Evolutionary conservation across 495 filamentous ascomycete genomes (phyloP), one percentile per base, ranked within the genome.

Genomic region (Xylaria bambusicola): DNA sequence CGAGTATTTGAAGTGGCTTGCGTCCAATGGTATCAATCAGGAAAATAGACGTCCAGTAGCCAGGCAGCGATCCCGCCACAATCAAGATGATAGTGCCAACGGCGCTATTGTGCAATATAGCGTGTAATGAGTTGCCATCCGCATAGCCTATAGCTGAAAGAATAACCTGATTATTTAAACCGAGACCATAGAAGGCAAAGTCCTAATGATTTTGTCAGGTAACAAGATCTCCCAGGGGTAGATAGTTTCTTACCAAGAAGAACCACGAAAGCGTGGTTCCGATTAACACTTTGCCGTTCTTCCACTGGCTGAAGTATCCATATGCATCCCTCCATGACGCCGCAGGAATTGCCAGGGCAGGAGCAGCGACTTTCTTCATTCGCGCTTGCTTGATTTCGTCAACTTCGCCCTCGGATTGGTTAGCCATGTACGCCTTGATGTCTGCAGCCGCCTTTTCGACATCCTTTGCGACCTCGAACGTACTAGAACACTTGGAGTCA

Each of bases 181-280:
- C 84, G 5, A 94, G 80, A 48, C 91, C 91, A 63, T 93, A 95
- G 71, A 90, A 92, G 17, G 89, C 87, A 17, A 85, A 70, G 46
- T 77, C 76, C 73, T 75, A 29, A 12, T 6, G 17, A 20, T 6
- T 8, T 55, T 7, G 46, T 68, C 26, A 71, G 56, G 49, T 41
- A 8, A 23, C 1, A 4, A 38, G 21, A 23, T 8, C 0, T 27
- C 13, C 20, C 23, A 54, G 15, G 9, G 40, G 4, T 8, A 42
- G 42, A 38, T 13, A 13, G 9, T 77, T 76, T 64, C 88, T 24
- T 51, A 73, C 88, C 26, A 91, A 75, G 56, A 92, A 84, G 69
- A 93, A 91, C 90, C 90, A 93, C 5, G 88, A 90, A 10, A 85
- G 77, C 17, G 90, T 88, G 12, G 90, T 94, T 7, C 88, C 90